Base-by-base conservation (phyloP, 2,329 filamentous ascomycete species). In the Penicillium polonicum region DNA sequence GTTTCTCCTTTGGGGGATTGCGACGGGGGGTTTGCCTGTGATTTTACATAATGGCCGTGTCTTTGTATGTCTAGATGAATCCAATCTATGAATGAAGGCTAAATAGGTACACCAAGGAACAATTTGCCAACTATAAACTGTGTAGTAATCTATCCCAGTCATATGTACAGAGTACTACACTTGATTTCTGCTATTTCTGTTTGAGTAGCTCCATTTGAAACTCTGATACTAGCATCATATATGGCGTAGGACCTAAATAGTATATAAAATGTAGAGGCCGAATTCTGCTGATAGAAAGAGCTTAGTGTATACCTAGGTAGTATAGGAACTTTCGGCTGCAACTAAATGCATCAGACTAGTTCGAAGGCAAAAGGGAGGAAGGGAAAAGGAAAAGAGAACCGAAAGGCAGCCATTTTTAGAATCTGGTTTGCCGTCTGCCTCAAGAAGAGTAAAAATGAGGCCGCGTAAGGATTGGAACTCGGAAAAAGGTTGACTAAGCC, bases 31-130 rank as follows among this genome's bases (percentile, higher is more conserved):
- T 57, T 61, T 63, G 56, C 60, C 56, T 59, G 50, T 60, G 53
- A 60, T 55, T 64, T 64, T 61, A 67, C 64, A 65, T 63, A 65
- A 58, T 65, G 60, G 59, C 62, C 48, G 56, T 61, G 42, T 52
- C 52, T 60, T 52, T 60, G 44, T 55, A 54, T 62, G 49, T 58
- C 58, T 65, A 66, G 62, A 66, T 52, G 55, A 64, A 63, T 59
- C 48, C 63, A 64, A 45, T 55, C 23, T 50, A 55, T 55, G 51
- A 55, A 55, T 52, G 27, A 29, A 12, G 27, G 27, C 27, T 29
- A 29, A 29, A 29, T 29, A 29, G 27, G 27, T 12, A 29, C 9
- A 3, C 27, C 3, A 29, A 29, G 27, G 12, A 29, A 29, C 27
- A 29, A 29, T 29, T 29, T 15, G 33, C 33, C 33, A 36, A 17